phyloP scores from a whole-genome alignment of 2,329 filamentous ascomycete species.

The Cladosporium cucumerinum region DNA sequence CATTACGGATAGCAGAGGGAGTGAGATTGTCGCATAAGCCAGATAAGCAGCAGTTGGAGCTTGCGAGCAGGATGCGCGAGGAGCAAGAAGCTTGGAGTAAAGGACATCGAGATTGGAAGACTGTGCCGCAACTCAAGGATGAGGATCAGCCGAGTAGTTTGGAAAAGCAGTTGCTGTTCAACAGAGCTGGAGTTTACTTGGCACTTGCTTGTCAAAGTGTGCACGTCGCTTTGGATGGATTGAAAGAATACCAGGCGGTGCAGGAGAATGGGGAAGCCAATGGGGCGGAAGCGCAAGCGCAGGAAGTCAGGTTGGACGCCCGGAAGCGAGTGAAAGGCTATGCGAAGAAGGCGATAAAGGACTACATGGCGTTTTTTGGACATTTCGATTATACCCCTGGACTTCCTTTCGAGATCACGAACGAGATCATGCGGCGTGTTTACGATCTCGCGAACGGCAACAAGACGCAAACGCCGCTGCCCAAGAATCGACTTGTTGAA shows the following conservation, averaged over 20 bases:
- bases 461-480: constrained; percentile 31
- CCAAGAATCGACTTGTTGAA: constrained; percentile 31
- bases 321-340: constrained; percentile 68
- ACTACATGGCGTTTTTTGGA: constrained; percentile 69
- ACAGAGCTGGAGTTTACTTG: constrained; percentile 70
- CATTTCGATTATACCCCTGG: constrained; percentile 77
- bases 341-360: constrained; percentile 71
- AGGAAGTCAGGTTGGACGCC: constrained; percentile 52
- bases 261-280: constrained; percentile 36
- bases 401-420: constrained; percentile 57
- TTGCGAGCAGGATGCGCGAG: constrained; percentile 45
- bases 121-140: constrained; percentile 53
- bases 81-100: constrained; percentile 37
- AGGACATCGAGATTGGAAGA: constrained; percentile 46
- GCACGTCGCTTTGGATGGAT: constrained; percentile 52
- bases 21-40: constrained; percentile 42
- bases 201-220: constrained; percentile 67
- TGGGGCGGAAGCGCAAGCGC: constrained; percentile 47
- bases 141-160: constrained; percentile 71
- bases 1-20: constrained; percentile 55
- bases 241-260: constrained; percentile 35
- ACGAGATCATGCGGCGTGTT: constrained; percentile 57
- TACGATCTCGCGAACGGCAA: constrained; percentile 53
- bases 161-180: constrained; percentile 71
- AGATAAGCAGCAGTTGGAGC: constrained; percentile 51